Base-by-base conservation (phyloP, 169 alveolate genomes). In the Eimeria maxima region DNA sequence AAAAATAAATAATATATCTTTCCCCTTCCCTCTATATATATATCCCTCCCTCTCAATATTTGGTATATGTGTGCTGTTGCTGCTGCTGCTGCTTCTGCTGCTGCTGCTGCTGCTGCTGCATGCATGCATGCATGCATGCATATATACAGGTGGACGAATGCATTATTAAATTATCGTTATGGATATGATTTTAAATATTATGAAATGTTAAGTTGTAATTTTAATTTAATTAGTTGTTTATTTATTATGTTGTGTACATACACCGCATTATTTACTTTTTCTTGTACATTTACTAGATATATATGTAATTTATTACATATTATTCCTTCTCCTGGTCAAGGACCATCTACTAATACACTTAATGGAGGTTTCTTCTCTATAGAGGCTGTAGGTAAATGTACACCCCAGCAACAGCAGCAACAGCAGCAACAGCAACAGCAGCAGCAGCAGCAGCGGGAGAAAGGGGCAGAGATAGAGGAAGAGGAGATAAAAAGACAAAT, bases 31-130 rank as follows among this genome's bases (percentile, higher is more conserved):
- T 76, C 33, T 11, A n/a, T 47, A 14, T 80, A n/a, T n/a, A n/a
- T n/a, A n/a, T n/a, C n/a, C n/a, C n/a, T n/a, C n/a, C n/a, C n/a
- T n/a, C n/a, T n/a, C n/a, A n/a, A n/a, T n/a, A n/a, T n/a, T n/a
- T n/a, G n/a, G n/a, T n/a, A n/a, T n/a, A n/a, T n/a, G n/a, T n/a
- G n/a, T n/a, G n/a, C n/a, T n/a, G n/a, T n/a, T 29, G 42, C 57
- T 44, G 63, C 76, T 67, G 6, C 76, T 22, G 27, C 16, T 67
- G 76, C 38, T 22, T 67, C 90, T 50, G 65, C 90, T 47, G 90
- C 90, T 50, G 90, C 90, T 80, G 90, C 90, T 80, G 90, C 90
- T 80, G 71, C 71, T 80, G 63, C 87, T 76, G 87, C 87, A 76
- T 76, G 90, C 90, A 80, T 50, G 90, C 90, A 44, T 80, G 29